Evolutionary conservation across 306 rosid genomes (phyloP), one percentile per base, ranked within the genome.

Genomic region (Vicia villosa): DNA sequence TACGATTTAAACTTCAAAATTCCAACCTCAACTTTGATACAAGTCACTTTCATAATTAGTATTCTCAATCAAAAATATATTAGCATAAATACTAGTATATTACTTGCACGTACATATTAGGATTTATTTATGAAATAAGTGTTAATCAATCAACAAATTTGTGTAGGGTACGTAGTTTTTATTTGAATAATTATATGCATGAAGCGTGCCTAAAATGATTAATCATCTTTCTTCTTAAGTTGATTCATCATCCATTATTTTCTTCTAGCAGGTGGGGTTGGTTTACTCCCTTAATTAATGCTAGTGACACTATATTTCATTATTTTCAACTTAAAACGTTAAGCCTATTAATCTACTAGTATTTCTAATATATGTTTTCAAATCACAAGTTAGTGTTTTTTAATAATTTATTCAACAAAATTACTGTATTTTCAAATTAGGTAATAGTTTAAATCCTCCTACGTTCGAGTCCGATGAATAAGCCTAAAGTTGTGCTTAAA

Each of bases 181-280:
- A 65, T 71, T 46, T 11, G 13, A 24, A 28, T 26, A 28, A 62
- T 10, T 15, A 43, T 26, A 42, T 70, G 47, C 36, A 15, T 4
- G 46, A 34, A 32, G 46, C 38, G 36, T 67, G 26, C 69, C 12
- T 10, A 70, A 63, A 45, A 11, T 20, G 46, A 64, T 65, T 9
- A 24, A 64, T 30, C 36, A 15, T 20, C 10, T 59, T 78, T 49
- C 74, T 73, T 66, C 78, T 21, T n/a, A 41, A 5, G 38, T 21
- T 61, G 20, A 32, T 30, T 68, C 61, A 78, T 72, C 78, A 38
- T 38, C 63, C 59, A 49, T 63, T 37, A 3, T 24, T 66, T 79
- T 73, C 72, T 42, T 52, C 55, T 8, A 42, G 72, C 63, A 61
- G 79, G 75, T 79, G 49, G 75, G 66, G 45, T 73, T 73, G 68